Evolutionary conservation across 257 asterid genomes (phyloP).

Genomic region (Solanum gandarillasii): DNA sequence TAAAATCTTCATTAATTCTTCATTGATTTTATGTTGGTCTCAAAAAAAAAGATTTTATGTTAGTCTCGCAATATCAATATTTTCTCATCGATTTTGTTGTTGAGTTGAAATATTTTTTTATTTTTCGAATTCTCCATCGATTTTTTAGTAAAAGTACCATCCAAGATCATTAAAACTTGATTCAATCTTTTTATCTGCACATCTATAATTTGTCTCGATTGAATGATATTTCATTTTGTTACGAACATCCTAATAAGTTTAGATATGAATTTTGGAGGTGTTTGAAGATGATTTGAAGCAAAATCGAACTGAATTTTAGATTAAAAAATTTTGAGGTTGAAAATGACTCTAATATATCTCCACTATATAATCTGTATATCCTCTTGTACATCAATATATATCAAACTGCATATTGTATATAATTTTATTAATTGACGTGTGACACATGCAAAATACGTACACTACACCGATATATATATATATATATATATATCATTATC

Average conservation of each 20-base stretch:
- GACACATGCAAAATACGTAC: neutral
- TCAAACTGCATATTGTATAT: neutral
- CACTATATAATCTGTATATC: neutral
- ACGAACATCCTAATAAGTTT: neutral
- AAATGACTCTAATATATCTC: neutral
- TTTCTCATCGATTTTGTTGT: neutral
- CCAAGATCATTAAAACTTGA: neutral
- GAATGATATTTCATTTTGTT: neutral
- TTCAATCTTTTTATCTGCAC: too few species aligned
- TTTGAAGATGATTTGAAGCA: neutral
- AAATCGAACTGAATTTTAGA: neutral
- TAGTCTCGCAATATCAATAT: neutral
- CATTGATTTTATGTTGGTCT: neutral
- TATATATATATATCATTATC: too few species aligned
- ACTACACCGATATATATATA: fast-evolving
- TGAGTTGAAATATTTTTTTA: neutral
- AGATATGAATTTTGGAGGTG: neutral
- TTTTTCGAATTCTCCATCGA: neutral
- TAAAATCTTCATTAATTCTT: neutral
- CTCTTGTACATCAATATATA: neutral
- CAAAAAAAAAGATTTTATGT: too few species aligned
- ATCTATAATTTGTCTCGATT: too few species aligned
- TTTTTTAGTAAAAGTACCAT: neutral
- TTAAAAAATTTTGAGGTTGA: neutral
- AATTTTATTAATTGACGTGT: neutral